Evolutionary conservation across 202 grass and related monocot genomes (phyloP), one percentile per base, ranked within the genome.

Genomic region (Setaria viridis): DNA sequence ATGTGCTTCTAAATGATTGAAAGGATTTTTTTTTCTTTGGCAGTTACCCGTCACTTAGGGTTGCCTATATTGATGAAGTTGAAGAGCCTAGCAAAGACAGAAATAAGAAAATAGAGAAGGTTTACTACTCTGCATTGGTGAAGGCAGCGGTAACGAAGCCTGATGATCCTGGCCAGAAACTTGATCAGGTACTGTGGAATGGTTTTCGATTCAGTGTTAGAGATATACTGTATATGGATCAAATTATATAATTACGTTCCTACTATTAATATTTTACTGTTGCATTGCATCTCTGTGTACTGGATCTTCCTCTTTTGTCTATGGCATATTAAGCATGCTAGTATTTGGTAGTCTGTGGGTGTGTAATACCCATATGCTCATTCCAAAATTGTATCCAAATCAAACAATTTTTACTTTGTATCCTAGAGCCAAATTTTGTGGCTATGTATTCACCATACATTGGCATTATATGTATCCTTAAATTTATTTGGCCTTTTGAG

Each of bases 41-140:
- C 72, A 99, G 96, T 70, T 99, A 99, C 82, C 93, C 96, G 48
- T 89, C 96, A 78, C 90, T 99, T 58, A 91, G 96, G 76, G 93
- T 99, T 87, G 96, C 96, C 50, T 99, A 99, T 74, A 91, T 95
- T 79, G 96, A 99, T 59, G 96, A 99, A 76, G 90, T 99, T 42
- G 96, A 99, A 89, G 89, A 95, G 74, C 47, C 90, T 46, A 90
- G 75, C 42, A 76, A 83, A 89, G 91, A 91, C 88, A 82, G 72
- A 56, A 81, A 64, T 72, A 94, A 91, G 70, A 99, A 91, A 82
- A 95, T 90, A 82, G 88, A 94, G 65, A 99, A 95, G 85, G 91
- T 94, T 89, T 99, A 95, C 84, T 99, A 95, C 78, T 99, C 96
- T 25, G 82, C 82, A 3, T 78, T 99, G 81, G 96, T 95, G 79